Percentiles rank a stretch among this genome's conserved stretches.
Evolutionary conservation across 2,329 filamentous ascomycete species (phyloP).

Genomic region (Parascedosporium putredinis): DNA sequence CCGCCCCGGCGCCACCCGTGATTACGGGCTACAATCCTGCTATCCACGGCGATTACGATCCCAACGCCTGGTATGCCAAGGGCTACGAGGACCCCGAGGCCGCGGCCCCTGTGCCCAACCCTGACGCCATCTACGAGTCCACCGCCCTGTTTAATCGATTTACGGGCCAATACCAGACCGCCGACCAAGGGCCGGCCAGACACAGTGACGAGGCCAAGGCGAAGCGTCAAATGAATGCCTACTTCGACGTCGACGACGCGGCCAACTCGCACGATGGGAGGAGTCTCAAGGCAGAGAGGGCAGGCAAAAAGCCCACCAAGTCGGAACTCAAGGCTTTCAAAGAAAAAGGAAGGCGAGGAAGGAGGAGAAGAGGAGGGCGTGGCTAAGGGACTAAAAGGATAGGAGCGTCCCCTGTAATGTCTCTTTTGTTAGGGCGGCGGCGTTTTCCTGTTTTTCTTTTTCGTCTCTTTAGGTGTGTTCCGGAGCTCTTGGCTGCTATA

Average conservation of each 20-base stretch:
- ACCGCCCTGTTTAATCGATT: slow-evolving; percentile 82
- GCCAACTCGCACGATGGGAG: slow-evolving; percentile 84
- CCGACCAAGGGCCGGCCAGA: slow-evolving; percentile 57
- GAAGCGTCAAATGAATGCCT: slow-evolving; percentile 80
- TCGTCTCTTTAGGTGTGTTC: too few species aligned
- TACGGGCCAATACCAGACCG: slow-evolving; percentile 71
- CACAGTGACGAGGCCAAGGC: slow-evolving; percentile 85
- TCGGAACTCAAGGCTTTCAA: slow-evolving; percentile 84
- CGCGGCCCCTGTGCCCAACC: slow-evolving; percentile 13
- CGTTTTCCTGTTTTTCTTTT: too few species aligned
- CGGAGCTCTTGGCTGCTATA: too few species aligned
- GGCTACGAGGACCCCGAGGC: slow-evolving; percentile 25
- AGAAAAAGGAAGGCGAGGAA: slow-evolving; percentile 78
- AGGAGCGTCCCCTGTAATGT: too few species aligned
- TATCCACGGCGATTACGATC: slow-evolving; percentile 94
- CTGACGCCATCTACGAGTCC: slow-evolving; percentile 29
- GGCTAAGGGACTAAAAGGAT: slow-evolving; percentile 66
- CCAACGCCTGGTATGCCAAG: slow-evolving; percentile 86
- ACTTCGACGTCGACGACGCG: slow-evolving; percentile 90
- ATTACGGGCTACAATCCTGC: slow-evolving; percentile 75
- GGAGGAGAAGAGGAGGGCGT: slow-evolving; percentile 87
- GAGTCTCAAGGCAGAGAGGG: slow-evolving; percentile 83
- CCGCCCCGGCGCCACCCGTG: slow-evolving; percentile 19
- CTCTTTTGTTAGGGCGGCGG: too few species aligned
- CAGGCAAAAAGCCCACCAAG: slow-evolving; percentile 73